A percentile compares a stretch with the other conserved stretches of the same genome.
phyloP scores from a whole-genome alignment of 2,329 filamentous ascomycete species.

The Ophiosphaerella korrae region DNA sequence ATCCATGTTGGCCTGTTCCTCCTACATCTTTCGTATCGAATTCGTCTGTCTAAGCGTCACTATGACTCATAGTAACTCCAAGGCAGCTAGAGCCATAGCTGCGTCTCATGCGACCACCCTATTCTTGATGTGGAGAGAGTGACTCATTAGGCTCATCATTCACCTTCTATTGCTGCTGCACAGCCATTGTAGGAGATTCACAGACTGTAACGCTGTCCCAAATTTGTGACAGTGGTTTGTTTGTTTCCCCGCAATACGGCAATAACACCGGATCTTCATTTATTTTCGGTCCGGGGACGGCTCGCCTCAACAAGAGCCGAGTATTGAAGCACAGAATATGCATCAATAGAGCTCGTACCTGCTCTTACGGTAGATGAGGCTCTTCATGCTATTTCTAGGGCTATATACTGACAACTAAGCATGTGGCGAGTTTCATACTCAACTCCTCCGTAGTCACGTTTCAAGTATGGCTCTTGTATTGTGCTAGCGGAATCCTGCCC shows the following conservation, averaged over 20 bases:
- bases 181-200: too few relatives aligned
- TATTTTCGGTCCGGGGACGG: slow-evolving; percentile 4
- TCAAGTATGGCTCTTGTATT: background rate
- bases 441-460: background rate
- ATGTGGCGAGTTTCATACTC: background rate
- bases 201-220: too few relatives aligned
- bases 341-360: background rate
- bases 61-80: too few relatives aligned
- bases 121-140: too few relatives aligned
- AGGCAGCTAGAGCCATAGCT: too few relatives aligned
- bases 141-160: too few relatives aligned
- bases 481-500: slow-evolving; percentile 64
- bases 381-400: background rate
- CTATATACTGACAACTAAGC: background rate
- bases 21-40: too few relatives aligned
- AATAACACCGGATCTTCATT: slow-evolving; percentile 1
- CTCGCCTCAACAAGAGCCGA: slow-evolving; percentile 9
- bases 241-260: slow-evolving; percentile 8
- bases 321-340: background rate
- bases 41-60: too few relatives aligned
- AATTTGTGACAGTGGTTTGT: background rate
- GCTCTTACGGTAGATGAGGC: background rate
- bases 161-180: too few relatives aligned
- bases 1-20: too few relatives aligned
- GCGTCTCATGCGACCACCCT: too few relatives aligned